Evolutionary conservation across 805 yeast species (phyloP).

Genomic region (Starmerella bombi): DNA sequence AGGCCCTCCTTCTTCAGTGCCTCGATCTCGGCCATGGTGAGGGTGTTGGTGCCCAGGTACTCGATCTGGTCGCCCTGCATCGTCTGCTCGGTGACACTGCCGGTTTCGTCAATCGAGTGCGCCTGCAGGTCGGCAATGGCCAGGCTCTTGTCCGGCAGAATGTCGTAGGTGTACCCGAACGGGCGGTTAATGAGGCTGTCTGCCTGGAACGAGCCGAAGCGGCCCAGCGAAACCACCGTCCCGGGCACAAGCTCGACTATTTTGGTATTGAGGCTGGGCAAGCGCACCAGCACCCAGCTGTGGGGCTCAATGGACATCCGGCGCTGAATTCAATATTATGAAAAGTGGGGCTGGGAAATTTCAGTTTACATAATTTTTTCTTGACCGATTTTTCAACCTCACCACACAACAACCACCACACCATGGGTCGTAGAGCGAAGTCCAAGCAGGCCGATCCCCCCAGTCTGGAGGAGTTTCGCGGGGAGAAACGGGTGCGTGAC

Average conservation of each 20-base stretch:
- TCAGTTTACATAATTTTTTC: constrained; percentile 13
- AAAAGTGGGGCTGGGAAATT: neutral
- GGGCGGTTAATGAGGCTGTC: constrained; percentile 66
- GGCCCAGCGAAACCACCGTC: constrained; percentile 62
- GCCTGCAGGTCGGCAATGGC: constrained; percentile 23
- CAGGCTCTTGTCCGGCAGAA: constrained; percentile 38
- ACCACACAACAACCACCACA: neutral
- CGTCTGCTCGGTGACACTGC: constrained; percentile 39
- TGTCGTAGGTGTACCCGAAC: constrained; percentile 82
- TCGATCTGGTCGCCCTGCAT: constrained; percentile 52
- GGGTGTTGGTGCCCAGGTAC: constrained; percentile 57
- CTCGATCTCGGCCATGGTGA: constrained; percentile 73
- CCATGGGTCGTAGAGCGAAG: constrained; percentile 86
- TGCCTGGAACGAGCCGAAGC: constrained; percentile 76
- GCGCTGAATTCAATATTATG: neutral
- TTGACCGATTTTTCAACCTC: constrained; percentile 2
- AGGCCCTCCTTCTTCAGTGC: constrained; percentile 58
- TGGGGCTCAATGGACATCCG: constrained; percentile 31
- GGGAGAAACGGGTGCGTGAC: constrained; percentile 21
- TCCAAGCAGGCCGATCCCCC: constrained; percentile 93
- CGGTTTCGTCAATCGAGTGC: constrained; percentile 30
- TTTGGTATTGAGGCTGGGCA: constrained; percentile 73
- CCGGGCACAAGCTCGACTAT: constrained; percentile 53
- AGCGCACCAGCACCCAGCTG: constrained; percentile 49
- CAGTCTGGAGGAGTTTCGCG: constrained; percentile 62